These are phyloP conservation scores for Lotus japonicus DNA, from an alignment of 306 rosid species.

Conservation along the genomic window DNA sequence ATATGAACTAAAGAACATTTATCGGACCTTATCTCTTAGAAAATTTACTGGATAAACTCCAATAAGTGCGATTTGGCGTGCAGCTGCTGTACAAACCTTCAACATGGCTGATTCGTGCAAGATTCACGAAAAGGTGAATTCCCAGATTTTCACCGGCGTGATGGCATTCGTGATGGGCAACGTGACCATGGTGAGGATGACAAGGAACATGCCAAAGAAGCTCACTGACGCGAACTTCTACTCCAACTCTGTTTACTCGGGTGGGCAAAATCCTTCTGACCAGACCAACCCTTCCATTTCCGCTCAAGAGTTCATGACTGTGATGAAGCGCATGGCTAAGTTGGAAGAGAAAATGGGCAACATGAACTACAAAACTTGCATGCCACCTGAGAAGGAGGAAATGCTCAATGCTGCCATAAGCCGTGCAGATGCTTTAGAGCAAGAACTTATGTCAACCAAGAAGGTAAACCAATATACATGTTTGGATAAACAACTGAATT, in stretches of 20 bases:
- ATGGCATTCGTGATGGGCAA: conserved; percentile 81
- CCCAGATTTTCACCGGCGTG: conserved; percentile 52
- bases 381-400: conserved; percentile 75
- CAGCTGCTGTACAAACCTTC: conserved; percentile 29
- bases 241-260: conserved; percentile 39
- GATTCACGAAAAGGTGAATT: conserved; percentile 44
- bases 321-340: conserved; percentile 80
- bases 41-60: too few relatives aligned
- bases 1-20: too few relatives aligned
- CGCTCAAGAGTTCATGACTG: conserved; percentile 39
- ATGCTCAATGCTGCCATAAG: conserved; percentile 46
- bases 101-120: conserved; percentile 30
- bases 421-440: conserved; percentile 58
- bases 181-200: conserved; percentile 65
- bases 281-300: conserved; percentile 7
- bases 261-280: conserved; percentile 18
- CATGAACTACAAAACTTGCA: conserved; percentile 39
- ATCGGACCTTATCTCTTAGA: too few relatives aligned
- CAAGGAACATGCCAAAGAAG: conserved; percentile 43
- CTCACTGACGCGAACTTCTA: conserved; percentile 71
- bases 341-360: conserved; percentile 54
- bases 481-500: too few relatives aligned
- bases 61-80: too few relatives aligned
- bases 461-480: conserved; percentile 40
- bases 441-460: conserved; percentile 53